Percentiles rank a stretch among this genome's conserved stretches.
Evolutionary conservation across 208 protist species (phyloP).

Genomic region (Crithidia brevicula): DNA sequence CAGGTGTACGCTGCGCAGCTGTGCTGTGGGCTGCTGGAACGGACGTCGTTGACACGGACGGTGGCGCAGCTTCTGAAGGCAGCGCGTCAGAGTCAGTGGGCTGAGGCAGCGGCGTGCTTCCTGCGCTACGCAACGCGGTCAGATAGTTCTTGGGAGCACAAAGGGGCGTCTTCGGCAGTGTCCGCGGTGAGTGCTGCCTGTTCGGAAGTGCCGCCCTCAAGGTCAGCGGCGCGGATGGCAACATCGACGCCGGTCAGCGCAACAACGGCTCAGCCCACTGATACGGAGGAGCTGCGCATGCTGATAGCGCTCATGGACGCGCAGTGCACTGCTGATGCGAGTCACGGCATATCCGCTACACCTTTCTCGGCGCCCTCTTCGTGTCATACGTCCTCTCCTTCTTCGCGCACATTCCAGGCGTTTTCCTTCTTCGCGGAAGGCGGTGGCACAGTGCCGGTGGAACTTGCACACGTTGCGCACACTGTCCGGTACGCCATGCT

Average conservation of each 20-base stretch:
- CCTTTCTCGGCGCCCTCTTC: not conserved
- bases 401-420: not conserved
- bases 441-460: slow-evolving; percentile 28
- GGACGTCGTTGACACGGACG: slow-evolving; percentile 43
- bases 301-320: slow-evolving; percentile 10
- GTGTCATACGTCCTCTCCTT: not conserved
- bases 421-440: not conserved
- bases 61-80: slow-evolving; percentile 47
- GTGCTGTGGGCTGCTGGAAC: slow-evolving; percentile 49
- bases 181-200: too few relatives aligned
- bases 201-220: too few relatives aligned
- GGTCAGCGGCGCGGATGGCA: too few relatives aligned
- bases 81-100: slow-evolving; percentile 51
- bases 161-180: not conserved
- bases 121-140: slow-evolving; percentile 35
- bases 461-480: slow-evolving; percentile 53
- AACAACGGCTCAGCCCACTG: not conserved
- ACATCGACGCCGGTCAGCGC: not conserved
- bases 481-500: slow-evolving; percentile 67
- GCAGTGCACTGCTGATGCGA: too few relatives aligned
- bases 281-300: slow-evolving; percentile 5
- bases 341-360: too few relatives aligned
- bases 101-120: slow-evolving; percentile 49
- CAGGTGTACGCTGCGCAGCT: slow-evolving; percentile 51
- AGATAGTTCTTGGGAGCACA: not conserved